Conservation (phyloP, 2,329 filamentous ascomycete genomes). For the Rhexocercosporidium sp. region DNA sequence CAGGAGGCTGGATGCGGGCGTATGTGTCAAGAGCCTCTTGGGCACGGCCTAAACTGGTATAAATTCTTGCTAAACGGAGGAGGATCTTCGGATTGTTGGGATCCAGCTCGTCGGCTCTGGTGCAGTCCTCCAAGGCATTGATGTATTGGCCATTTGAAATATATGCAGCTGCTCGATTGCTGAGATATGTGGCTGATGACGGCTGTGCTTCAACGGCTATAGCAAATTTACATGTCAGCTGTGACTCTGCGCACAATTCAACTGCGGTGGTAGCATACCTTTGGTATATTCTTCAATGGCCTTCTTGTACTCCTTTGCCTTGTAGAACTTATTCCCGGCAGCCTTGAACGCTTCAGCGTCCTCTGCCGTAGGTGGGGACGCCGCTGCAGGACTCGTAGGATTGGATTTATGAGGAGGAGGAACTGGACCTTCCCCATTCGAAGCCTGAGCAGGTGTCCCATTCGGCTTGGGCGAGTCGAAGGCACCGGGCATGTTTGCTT, state of each 20-base stretch:
- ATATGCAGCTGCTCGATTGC: slow-evolving; percentile 92
- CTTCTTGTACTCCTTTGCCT: slow-evolving; percentile 85
- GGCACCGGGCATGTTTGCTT: slow-evolving; percentile 47
- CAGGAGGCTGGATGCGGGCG: slow-evolving; percentile 76
- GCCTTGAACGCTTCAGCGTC: slow-evolving; percentile 93
- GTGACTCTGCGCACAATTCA: background rate
- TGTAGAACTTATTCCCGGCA: slow-evolving; percentile 95
- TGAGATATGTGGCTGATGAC: slow-evolving; percentile 85
- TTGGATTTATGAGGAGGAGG: slow-evolving; percentile 76
- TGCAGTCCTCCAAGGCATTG: slow-evolving; percentile 86
- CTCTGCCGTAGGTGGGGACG: slow-evolving; percentile 52
- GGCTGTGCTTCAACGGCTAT: slow-evolving; percentile 88
- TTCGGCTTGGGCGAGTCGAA: slow-evolving; percentile 54
- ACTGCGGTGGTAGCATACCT: slow-evolving; percentile 58
- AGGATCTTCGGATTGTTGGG: slow-evolving; percentile 87
- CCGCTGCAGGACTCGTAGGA: slow-evolving; percentile 61
- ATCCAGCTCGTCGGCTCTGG: slow-evolving; percentile 80
- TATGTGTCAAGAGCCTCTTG: slow-evolving; percentile 87
- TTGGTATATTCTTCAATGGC: slow-evolving; percentile 95
- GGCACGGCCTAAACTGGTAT: slow-evolving; percentile 84
- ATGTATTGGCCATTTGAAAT: slow-evolving; percentile 84
- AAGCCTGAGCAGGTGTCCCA: slow-evolving; percentile 44
- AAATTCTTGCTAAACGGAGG: slow-evolving; percentile 85
- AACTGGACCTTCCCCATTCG: slow-evolving; percentile 56
- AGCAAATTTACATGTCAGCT: slow-evolving; percentile 23